These are phyloP conservation scores for Arthrobotrys musiformis DNA, from an alignment of 2,329 filamentous ascomycete genomes.

Conservation along the genomic window DNA sequence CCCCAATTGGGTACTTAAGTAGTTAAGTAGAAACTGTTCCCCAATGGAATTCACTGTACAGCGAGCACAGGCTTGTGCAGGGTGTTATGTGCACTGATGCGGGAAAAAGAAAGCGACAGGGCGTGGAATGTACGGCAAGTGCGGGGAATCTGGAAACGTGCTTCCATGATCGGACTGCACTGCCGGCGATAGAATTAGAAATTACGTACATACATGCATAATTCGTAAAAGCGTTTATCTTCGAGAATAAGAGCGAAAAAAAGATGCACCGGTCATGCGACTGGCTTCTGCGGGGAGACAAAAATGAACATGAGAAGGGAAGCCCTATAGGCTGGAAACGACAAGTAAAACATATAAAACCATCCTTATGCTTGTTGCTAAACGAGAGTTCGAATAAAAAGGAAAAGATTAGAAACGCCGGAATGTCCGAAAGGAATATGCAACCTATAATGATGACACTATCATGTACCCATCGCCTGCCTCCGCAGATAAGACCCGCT, in stretches of 20 bases:
- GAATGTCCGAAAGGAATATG: slow-evolving; percentile 23
- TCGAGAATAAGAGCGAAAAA: neutral
- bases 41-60: neutral
- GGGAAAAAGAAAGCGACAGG: slow-evolving; percentile 31
- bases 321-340: slow-evolving; percentile 8
- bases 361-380: slow-evolving; percentile 26
- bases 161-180: slow-evolving; percentile 34
- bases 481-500: slow-evolving; percentile 47
- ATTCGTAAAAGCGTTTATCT: slow-evolving; percentile 26
- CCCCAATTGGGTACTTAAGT: neutral
- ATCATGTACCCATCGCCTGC: slow-evolving; percentile 53
- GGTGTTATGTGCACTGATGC: neutral
- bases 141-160: slow-evolving; percentile 12
- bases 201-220: slow-evolving; percentile 49
- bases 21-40: neutral
- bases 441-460: slow-evolving; percentile 53
- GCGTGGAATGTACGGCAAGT: slow-evolving; percentile 12
- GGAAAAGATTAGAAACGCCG: slow-evolving; percentile 6
- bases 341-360: slow-evolving; percentile 17
- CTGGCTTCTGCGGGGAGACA: neutral
- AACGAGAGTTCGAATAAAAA: slow-evolving; percentile 16
- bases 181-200: slow-evolving; percentile 32
- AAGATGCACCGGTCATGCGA: neutral
- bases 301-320: neutral
- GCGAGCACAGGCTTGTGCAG: neutral